Percentiles rank a stretch among this genome's conserved stretches.
Evolutionary conservation across 345 rosid species (phyloP).

Genomic region (Firmiana major): DNA sequence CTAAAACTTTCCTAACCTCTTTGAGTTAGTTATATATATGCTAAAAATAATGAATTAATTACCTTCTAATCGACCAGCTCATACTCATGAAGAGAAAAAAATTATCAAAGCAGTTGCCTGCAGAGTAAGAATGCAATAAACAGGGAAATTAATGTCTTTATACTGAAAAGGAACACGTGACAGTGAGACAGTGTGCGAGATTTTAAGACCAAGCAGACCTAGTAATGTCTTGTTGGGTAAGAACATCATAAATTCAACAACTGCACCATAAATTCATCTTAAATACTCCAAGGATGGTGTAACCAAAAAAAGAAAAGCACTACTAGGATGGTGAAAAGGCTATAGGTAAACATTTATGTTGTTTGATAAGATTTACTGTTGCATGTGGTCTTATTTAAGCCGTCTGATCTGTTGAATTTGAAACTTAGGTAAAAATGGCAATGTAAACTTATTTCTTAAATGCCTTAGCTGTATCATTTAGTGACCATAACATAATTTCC

Average conservation of each 20-base stretch:
- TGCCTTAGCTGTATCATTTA: slow-evolving; percentile 3
- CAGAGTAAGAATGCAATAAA: neutral
- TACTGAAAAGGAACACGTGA: neutral
- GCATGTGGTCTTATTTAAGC: neutral
- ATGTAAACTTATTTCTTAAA: neutral
- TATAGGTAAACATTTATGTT: too few species aligned
- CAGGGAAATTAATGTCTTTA: neutral
- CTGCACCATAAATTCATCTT: neutral
- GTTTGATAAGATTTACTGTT: neutral
- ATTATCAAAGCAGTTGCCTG: neutral
- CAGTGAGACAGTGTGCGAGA: neutral
- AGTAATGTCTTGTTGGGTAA: neutral
- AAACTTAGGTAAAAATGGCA: neutral
- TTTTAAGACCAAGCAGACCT: slow-evolving; percentile 10
- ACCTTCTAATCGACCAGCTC: neutral
- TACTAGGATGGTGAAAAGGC: neutral
- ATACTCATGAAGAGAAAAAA: neutral
- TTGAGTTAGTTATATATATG: neutral
- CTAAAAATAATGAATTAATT: too few species aligned
- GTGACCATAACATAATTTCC: slow-evolving; percentile 6
- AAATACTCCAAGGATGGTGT: too few species aligned
- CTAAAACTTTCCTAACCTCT: neutral
- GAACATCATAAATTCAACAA: slow-evolving; percentile 2
- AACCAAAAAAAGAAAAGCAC: neutral
- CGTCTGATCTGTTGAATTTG: neutral